Evolutionary conservation across 192 early-diverging fungal genomes (phyloP).

Genomic region (Backusella mclennaniae): DNA sequence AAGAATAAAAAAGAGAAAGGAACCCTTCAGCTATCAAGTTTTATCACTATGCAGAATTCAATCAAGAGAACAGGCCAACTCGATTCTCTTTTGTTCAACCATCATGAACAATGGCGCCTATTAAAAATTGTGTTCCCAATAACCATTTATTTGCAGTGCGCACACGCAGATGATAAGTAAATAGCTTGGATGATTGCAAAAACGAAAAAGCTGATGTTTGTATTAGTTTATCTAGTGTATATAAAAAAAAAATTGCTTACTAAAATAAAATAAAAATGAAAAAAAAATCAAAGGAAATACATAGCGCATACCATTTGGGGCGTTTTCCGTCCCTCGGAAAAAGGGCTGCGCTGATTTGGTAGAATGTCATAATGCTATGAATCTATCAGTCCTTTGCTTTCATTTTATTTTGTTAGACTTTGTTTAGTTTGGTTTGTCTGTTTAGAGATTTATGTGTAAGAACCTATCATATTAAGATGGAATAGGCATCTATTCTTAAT

Average conservation of each 20-base stretch:
- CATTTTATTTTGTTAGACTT: not conserved
- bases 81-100: not conserved
- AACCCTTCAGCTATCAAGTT: not conserved
- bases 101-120: not conserved
- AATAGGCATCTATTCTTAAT: not conserved
- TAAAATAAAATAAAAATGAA: not conserved
- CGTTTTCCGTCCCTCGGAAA: not conserved
- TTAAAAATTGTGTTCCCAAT: not conserved
- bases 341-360: not conserved
- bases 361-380: not conserved
- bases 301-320: not conserved
- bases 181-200: not conserved
- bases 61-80: not conserved
- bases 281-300: not conserved
- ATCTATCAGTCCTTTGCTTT: not conserved
- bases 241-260: not conserved
- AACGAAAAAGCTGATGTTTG: not conserved
- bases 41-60: not conserved
- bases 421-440: not conserved
- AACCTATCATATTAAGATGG: not conserved
- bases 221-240: not conserved
- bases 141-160: not conserved
- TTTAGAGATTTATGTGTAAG: not conserved
- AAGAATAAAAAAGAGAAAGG: not conserved
- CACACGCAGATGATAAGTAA: not conserved